Evolutionary conservation across 768 basidiomycete genomes (phyloP).

Genomic region (Gymnopilus dilepis): DNA sequence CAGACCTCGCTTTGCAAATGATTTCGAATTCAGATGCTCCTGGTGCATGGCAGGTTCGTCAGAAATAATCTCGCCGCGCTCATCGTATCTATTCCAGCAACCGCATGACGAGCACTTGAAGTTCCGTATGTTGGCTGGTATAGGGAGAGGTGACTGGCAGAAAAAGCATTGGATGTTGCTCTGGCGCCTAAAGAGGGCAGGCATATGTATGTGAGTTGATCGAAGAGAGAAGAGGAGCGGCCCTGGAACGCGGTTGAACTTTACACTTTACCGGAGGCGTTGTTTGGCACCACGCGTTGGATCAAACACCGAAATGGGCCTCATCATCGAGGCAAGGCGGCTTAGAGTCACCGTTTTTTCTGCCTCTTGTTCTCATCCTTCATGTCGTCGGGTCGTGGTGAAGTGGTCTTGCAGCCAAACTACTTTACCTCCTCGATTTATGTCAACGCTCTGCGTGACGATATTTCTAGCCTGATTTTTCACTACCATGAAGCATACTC

Average conservation of each 20-base stretch:
- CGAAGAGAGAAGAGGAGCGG: conserved; percentile 1
- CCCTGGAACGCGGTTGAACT: neutral
- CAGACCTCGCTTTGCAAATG: conserved; percentile 78
- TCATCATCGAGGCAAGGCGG: neutral
- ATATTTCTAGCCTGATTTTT: conserved; percentile 60
- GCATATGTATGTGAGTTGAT: conserved; percentile 33
- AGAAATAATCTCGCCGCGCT: conserved; percentile 76
- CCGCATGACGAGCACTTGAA: conserved; percentile 72
- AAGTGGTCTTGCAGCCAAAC: conserved; percentile 68
- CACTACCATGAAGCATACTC: conserved; percentile 57
- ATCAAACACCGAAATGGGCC: conserved; percentile 10
- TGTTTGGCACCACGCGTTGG: conserved; percentile 18
- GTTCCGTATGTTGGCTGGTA: conserved; percentile 53
- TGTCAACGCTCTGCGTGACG: conserved; percentile 65
- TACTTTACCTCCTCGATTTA: conserved; percentile 84
- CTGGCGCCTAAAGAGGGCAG: conserved; percentile 57
- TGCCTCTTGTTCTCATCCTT: no score
- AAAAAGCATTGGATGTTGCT: conserved; percentile 69
- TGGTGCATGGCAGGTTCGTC: conserved; percentile 92
- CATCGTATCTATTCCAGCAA: conserved; percentile 78
- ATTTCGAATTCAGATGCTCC: conserved; percentile 67
- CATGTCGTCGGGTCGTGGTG: conserved; percentile 50
- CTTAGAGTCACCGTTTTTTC: no score
- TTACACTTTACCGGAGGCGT: conserved; percentile 4
- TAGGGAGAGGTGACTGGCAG: conserved; percentile 56